Percentiles rank a stretch among this genome's conserved stretches.
phyloP scores from a whole-genome alignment of 805 yeast genomes.

The Groenewaldozyma tartarivorans region DNA sequence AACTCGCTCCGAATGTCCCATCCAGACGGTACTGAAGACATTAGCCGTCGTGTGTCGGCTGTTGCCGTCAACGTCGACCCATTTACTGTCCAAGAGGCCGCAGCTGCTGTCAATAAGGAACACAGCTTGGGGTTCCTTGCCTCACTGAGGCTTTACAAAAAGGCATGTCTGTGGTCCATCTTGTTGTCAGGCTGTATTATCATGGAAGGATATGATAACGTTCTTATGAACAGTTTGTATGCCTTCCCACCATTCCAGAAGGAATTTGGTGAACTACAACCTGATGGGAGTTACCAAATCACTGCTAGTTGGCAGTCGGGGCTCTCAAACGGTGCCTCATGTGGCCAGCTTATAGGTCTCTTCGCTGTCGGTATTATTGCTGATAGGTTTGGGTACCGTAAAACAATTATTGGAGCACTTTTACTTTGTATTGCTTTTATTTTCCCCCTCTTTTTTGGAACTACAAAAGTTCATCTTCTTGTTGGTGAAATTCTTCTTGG shows the following conservation, averaged over 20 bases:
- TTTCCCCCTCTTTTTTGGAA: constrained; percentile 39
- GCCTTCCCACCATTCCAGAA: constrained; percentile 22
- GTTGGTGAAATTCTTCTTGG: constrained; percentile 31
- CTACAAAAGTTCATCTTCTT: constrained; percentile 27
- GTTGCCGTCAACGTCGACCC: too few species aligned
- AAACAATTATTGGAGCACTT: constrained; percentile 31
- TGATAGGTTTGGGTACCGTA: constrained; percentile 40
- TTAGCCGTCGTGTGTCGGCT: too few species aligned
- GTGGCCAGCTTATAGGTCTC: constrained; percentile 38
- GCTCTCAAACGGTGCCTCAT: constrained; percentile 14
- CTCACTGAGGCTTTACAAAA: constrained; percentile 33
- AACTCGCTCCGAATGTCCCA: too few species aligned
- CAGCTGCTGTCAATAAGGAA: constrained; percentile 17
- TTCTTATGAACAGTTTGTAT: constrained; percentile 33
- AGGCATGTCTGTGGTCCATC: constrained; percentile 34
- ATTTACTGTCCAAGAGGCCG: too few species aligned
- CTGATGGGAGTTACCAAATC: constrained; percentile 9
- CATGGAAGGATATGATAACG: constrained; percentile 43
- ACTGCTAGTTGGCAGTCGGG: constrained; percentile 18
- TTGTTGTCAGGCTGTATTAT: constrained; percentile 35
- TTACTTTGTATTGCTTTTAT: constrained; percentile 30
- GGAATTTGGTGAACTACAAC: constrained; percentile 15
- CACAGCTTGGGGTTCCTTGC: constrained; percentile 21
- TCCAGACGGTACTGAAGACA: too few species aligned
- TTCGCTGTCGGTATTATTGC: constrained; percentile 35